A percentile compares a stretch with the other conserved stretches of the same genome.
phyloP scores from a whole-genome alignment of 129 eudicot species.

The Lactuca sativa region DNA sequence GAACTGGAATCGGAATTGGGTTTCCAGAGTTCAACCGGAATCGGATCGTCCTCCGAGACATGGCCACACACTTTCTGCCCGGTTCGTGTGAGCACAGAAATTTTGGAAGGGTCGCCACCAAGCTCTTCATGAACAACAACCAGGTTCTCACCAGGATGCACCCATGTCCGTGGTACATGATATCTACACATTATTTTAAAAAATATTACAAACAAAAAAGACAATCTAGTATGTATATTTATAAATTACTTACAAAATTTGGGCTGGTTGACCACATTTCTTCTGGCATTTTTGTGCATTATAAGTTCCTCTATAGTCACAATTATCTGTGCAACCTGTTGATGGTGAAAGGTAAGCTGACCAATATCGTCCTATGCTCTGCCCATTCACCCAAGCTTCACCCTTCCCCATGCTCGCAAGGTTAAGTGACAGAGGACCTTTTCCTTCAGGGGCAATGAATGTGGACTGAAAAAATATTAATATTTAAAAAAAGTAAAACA shows the following conservation, averaged over 20 bases:
- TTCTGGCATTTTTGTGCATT: constrained; percentile 61
- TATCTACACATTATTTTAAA: constrained; percentile 34
- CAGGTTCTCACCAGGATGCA: constrained; percentile 63
- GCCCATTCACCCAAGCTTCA: constrained; percentile 78
- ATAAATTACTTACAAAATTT: constrained; percentile 52
- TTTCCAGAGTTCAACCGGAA: constrained; percentile 59
- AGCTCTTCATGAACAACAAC: constrained; percentile 76
- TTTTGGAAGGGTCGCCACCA: constrained; percentile 72
- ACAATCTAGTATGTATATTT: neutral
- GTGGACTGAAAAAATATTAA: constrained; percentile 28
- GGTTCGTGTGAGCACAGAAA: constrained; percentile 41
- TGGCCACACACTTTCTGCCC: constrained; percentile 51
- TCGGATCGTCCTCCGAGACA: constrained; percentile 58
- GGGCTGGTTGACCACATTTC: constrained; percentile 81
- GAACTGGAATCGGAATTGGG: constrained; percentile 36
- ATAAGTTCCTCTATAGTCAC: constrained; percentile 75
- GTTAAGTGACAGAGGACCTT: constrained; percentile 60
- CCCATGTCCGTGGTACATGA: constrained; percentile 78
- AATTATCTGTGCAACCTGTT: constrained; percentile 56
- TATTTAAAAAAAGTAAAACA: constrained; percentile 3
- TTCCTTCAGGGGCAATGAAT: constrained; percentile 66
- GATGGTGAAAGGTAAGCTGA: constrained; percentile 73
- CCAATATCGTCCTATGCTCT: constrained; percentile 75
- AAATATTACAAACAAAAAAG: neutral
- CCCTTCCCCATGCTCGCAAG: constrained; percentile 85